Evolutionary conservation across 805 yeast genomes (phyloP).

Genomic region (Dipodascus albidus): DNA sequence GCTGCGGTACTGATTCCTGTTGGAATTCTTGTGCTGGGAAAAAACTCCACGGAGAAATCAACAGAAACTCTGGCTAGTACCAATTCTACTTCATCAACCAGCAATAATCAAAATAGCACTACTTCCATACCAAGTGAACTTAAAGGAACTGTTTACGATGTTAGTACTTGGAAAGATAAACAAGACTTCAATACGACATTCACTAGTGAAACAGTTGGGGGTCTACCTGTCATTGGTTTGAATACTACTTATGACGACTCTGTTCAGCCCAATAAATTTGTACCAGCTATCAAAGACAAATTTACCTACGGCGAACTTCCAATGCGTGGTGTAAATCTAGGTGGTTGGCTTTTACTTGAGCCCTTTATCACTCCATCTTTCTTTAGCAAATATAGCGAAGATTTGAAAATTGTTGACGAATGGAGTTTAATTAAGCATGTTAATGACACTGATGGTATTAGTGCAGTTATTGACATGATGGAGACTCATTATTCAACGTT

Average conservation of each 20-base stretch:
- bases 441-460: constrained; percentile 42
- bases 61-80: constrained; percentile 4
- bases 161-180: constrained; percentile 24
- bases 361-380: constrained; percentile 76
- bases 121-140: constrained; percentile 16
- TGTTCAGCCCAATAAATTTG: constrained; percentile 18
- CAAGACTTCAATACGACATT: constrained; percentile 26
- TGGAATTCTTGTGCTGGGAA: constrained; percentile 18
- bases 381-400: constrained; percentile 32
- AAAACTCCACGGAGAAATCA: no score
- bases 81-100: constrained; percentile 3
- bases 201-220: constrained; percentile 25
- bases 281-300: constrained; percentile 19
- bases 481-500: constrained; percentile 59
- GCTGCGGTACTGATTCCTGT: constrained; percentile 22
- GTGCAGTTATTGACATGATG: constrained; percentile 37
- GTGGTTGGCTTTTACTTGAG: constrained; percentile 84
- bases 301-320: constrained; percentile 22
- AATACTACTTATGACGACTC: constrained; percentile 22
- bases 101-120: no score
- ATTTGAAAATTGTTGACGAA: constrained; percentile 51
- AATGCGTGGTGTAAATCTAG: constrained; percentile 63
- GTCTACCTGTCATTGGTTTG: constrained; percentile 26
- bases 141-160: constrained; percentile 20
- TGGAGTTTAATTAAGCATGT: constrained; percentile 46